Base-by-base conservation (phyloP, 805 yeast species). In the Kodamaea hsintzibuensis region DNA sequence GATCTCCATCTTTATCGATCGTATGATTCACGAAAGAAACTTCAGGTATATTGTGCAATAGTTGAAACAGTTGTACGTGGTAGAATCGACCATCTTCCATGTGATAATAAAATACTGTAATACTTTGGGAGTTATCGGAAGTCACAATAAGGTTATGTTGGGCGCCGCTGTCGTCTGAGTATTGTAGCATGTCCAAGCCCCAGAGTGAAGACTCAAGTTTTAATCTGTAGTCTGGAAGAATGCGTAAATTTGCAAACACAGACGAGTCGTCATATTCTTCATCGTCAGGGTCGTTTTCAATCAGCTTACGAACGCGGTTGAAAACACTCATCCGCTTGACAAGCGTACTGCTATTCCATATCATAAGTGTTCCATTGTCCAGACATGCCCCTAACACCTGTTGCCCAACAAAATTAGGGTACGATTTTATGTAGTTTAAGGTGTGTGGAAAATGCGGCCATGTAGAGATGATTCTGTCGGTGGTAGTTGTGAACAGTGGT, bases 381-480 rank as follows among this genome's bases (percentile, higher is more conserved):
- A 73, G 59, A 46, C 86, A 82, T 2, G 74, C 74, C 1, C 73
- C 77, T 6, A 88, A 54, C 0, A 80, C 78, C 51, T 79, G 81
- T 14, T 62, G 60, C 1, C 68, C 73, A 18, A 67, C 56, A 55
- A 83, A 73, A 18, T 52, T 58, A 0, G 66, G 68, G 7, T 72
- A 57, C 0, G 59, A 48, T 50, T 75, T 80, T 43, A 86, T 49
- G 58, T 64, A 79, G 58, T 86, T 86, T 18, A 85, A 74, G 0
- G 84, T 74, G 62, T 82, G 86, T 1, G 88, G 87, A 48, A 70
- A 74, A 49, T 71, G 70, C 0, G 84, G 82, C 80, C 81, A 79
- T 0, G 84, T 81, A 6, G 83, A 75, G 7, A 72, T 67, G 7
- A 65, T 60, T 35, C 79, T 55, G 58, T 81, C 83, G 0, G 67